phyloP scores from a whole-genome alignment of 768 basidiomycete genomes.

The Amyloporia xantha region DNA sequence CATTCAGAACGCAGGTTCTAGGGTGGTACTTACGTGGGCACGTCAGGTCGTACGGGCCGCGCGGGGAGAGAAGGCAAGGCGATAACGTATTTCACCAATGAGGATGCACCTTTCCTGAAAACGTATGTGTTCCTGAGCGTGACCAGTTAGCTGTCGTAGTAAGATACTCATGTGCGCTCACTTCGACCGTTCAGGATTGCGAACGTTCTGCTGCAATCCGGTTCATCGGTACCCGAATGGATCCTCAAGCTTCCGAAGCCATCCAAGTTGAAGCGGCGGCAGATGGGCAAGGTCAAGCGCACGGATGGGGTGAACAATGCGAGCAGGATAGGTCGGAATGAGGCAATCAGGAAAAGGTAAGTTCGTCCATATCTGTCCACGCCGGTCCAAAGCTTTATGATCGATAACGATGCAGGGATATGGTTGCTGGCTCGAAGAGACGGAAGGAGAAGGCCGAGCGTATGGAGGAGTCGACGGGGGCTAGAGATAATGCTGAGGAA shows the following conservation, averaged over 20 bases:
- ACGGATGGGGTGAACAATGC: constrained; percentile 70
- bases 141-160: neutral
- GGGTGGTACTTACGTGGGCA: constrained; percentile 4
- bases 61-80: constrained; percentile 91
- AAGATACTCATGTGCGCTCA: neutral
- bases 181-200: constrained; percentile 57
- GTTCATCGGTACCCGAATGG: constrained; percentile 89
- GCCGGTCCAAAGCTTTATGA: neutral
- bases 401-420: constrained; percentile 46
- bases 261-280: constrained; percentile 77
- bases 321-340: constrained; percentile 57
- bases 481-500: neutral
- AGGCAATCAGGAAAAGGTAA: constrained; percentile 70
- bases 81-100: constrained; percentile 92
- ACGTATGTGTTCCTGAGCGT: constrained; percentile 41
- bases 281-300: constrained; percentile 81
- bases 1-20: no score
- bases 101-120: constrained; percentile 89
- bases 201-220: constrained; percentile 91
- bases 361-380: constrained; percentile 8
- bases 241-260: constrained; percentile 93
- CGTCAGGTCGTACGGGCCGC: constrained; percentile 83
- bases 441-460: constrained; percentile 39
- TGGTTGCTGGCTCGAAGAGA: constrained; percentile 70
- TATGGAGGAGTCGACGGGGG: neutral